phyloP scores from a whole-genome alignment of 495 filamentous ascomycete genomes.

The Evernia prunastri region DNA sequence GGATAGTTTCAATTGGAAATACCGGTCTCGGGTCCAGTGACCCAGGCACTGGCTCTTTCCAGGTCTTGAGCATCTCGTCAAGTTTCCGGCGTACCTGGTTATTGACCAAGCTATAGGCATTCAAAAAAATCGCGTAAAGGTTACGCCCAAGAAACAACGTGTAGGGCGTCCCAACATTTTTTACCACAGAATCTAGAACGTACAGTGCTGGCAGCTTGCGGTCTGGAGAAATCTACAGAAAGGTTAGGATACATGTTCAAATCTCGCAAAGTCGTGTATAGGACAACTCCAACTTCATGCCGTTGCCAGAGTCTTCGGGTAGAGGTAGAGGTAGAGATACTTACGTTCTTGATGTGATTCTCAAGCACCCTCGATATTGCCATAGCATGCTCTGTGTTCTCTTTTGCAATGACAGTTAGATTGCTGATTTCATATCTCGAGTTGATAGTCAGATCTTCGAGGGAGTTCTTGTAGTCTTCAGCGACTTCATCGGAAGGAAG shows the following conservation, averaged over 20 bases:
- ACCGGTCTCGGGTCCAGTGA: constrained; percentile 83
- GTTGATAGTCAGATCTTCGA: constrained; percentile 84
- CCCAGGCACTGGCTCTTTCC: constrained; percentile 93
- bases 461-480: constrained; percentile 86
- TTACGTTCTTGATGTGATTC: constrained; percentile 89
- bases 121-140: constrained; percentile 92
- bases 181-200: constrained; percentile 95
- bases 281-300: not conserved
- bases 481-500: constrained; percentile 81
- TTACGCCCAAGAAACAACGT: constrained; percentile 87
- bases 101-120: constrained; percentile 85
- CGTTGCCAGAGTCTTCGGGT: not conserved
- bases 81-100: constrained; percentile 72
- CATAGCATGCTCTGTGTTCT: constrained; percentile 89
- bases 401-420: constrained; percentile 89
- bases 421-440: constrained; percentile 90
- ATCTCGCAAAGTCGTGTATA: not conserved
- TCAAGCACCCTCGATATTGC: constrained; percentile 84
- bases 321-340: constrained; percentile 29
- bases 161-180: constrained; percentile 97
- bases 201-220: constrained; percentile 94
- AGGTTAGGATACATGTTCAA: not conserved
- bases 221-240: constrained; percentile 64
- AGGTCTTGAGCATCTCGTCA: constrained; percentile 95
- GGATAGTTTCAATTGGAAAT: constrained; percentile 75